These are phyloP conservation scores for Rhizopogon rudus DNA, from an alignment of 768 basidiomycete species.

Conservation along the genomic window DNA sequence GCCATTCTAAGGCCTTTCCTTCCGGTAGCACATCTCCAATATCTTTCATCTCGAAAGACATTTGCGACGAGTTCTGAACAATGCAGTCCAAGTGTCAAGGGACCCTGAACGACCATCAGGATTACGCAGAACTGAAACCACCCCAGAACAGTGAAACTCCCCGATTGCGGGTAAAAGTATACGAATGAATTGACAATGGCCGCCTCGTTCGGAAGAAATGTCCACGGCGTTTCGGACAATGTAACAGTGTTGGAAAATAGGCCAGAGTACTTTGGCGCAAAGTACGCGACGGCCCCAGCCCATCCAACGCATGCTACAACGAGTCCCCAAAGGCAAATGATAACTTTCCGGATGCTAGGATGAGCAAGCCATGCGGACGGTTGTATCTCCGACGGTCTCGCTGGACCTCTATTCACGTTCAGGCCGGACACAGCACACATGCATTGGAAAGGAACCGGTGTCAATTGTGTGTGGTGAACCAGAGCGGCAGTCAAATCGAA, in stretches of 20 bases:
- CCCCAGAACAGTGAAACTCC: constrained; percentile 15
- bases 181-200: constrained; percentile 14
- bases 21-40: constrained; percentile 19
- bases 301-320: constrained; percentile 15
- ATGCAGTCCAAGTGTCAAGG: constrained; percentile 23
- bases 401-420: constrained; percentile 7
- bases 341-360: constrained; percentile 14
- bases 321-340: constrained; percentile 18
- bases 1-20: constrained; percentile 9
- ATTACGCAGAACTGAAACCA: constrained; percentile 21
- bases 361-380: constrained; percentile 25
- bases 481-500: constrained; percentile 27
- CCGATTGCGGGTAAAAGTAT: constrained; percentile 16
- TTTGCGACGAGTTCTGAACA: constrained; percentile 24
- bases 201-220: constrained; percentile 17
- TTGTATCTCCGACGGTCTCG: constrained; percentile 10
- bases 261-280: neutral
- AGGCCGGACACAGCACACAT: constrained; percentile 19
- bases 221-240: constrained; percentile 15
- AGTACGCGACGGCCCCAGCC: constrained; percentile 14
- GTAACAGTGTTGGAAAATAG: neutral
- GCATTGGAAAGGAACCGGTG: constrained; percentile 14
- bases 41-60: constrained; percentile 21
- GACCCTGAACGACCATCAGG: constrained; percentile 22
- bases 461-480: constrained; percentile 20